A percentile compares a stretch with the other conserved stretches of the same genome.
phyloP scores from a whole-genome alignment of 805 yeast genomes.

The Candida maris region DNA sequence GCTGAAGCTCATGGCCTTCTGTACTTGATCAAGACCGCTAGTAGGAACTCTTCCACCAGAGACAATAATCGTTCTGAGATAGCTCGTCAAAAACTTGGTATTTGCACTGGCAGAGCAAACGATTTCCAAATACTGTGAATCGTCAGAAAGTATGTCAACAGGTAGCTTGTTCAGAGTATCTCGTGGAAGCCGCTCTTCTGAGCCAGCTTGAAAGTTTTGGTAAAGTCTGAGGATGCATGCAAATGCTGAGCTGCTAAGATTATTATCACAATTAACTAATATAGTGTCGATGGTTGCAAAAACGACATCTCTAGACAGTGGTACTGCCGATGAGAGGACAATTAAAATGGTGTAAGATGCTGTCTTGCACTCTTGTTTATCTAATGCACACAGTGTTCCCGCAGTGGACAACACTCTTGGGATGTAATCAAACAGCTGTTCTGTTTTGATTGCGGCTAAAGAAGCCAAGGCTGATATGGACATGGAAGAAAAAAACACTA shows the following conservation, averaged over 20 bases:
- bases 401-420: slow-evolving; percentile 58
- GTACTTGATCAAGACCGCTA: slow-evolving; percentile 6
- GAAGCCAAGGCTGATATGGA: slow-evolving; percentile 68
- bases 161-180: slow-evolving; percentile 23
- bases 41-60: slow-evolving; percentile 10
- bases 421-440: slow-evolving; percentile 45
- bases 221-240: slow-evolving; percentile 45
- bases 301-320: slow-evolving; percentile 53
- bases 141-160: slow-evolving; percentile 11
- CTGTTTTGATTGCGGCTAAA: slow-evolving; percentile 39
- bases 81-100: slow-evolving; percentile 27
- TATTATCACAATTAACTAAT: slow-evolving; percentile 25
- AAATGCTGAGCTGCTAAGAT: slow-evolving; percentile 37
- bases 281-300: slow-evolving; percentile 62
- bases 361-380: slow-evolving; percentile 60
- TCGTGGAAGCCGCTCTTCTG: slow-evolving; percentile 26
- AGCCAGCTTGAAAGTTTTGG: slow-evolving; percentile 40
- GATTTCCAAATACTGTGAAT: slow-evolving; percentile 19
- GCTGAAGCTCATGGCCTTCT: slow-evolving; percentile 14
- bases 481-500: slow-evolving; percentile 75
- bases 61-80: slow-evolving; percentile 25
- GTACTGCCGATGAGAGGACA: slow-evolving; percentile 70
- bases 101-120: slow-evolving; percentile 15
- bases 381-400: slow-evolving; percentile 49
- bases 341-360: slow-evolving; percentile 81